Conservation (phyloP, 129 eudicot species). For the Flaveria bidentis region DNA sequence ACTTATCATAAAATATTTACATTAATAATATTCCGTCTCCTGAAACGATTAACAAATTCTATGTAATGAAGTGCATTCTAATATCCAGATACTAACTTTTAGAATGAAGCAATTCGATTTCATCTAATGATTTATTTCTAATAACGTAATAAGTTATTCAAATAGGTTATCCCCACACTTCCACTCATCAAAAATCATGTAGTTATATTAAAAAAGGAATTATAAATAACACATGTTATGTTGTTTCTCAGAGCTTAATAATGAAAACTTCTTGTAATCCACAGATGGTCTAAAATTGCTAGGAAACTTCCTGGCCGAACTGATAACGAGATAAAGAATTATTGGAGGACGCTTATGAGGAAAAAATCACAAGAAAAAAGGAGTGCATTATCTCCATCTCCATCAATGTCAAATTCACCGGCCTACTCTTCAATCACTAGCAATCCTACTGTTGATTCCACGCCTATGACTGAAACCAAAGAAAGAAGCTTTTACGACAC, state of each 20-base stretch:
- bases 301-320: conserved; percentile 84
- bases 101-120: background rate
- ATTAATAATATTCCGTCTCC: background rate
- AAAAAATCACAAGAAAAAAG: conserved; percentile 68
- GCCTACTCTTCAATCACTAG: conserved; percentile 38
- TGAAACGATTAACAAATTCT: background rate
- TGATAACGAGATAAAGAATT: conserved; percentile 88
- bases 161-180: conserved; percentile 3
- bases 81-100: conserved; percentile 3
- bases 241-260: too few relatives aligned
- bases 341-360: conserved; percentile 95
- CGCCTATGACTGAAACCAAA: conserved; percentile 22
- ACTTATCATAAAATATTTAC: background rate
- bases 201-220: background rate
- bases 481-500: conserved; percentile 51
- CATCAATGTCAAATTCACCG: conserved; percentile 38
- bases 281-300: conserved; percentile 95
- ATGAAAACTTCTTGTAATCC: background rate
- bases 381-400: conserved; percentile 38
- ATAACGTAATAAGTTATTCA: conserved; percentile 2
- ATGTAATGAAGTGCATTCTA: background rate
- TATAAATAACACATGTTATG: too few relatives aligned
- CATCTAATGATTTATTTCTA: background rate
- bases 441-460: conserved; percentile 34
- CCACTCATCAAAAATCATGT: background rate